Base-by-base conservation (phyloP, 1,284 basidiomycete genomes). In the Inonotus obliquus region DNA sequence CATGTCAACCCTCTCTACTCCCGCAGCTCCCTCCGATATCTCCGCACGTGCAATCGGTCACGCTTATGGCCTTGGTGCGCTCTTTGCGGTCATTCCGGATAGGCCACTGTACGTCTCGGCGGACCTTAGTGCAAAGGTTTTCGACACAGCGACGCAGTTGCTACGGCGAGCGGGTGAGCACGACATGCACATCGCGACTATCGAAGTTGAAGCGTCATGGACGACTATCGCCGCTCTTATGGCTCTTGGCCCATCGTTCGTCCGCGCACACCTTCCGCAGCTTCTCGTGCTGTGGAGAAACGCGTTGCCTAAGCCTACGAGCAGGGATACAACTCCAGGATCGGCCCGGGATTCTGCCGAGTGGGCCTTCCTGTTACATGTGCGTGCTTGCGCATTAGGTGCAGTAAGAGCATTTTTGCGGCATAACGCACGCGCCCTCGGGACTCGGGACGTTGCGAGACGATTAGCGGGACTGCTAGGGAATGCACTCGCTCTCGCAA, bases 201-300 rank as follows among this genome's bases (percentile, higher is more conserved):
- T 94, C 49, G 95, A 98, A 71, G 88, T 98, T 10, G 94, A 96
- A 70, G 89, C 96, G 1, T 94, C 96, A 0, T 99, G 97, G 97
- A 94, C 89, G 14, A 78, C 94, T 41, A 91, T 99, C 61, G 89
- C 91, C 0, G 87, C 94, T 0, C 78, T 99, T 54, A 95, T 98
- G 90, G 84, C 91, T 3, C 86, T 98, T 2, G 96, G 96, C 0
- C 94, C 93, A 5, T 91, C 94, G 67, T 98, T 98, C 68, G 93
- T 98, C 54, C 86, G 93, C 37, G 85, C 92, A 0, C 95, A 98
- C 73, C 81, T 98, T 0, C 89, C 94, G 0, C 95, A 98, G 69
- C 79, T 99, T 6, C 82, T 99, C 27, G 92, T 96, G 0, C 82
- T 99, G 1, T 99, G 97, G 97, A 81, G 96, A 38, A 99, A 99